Evolutionary conservation across 2,329 filamentous ascomycete species (phyloP), one percentile per base, ranked within the genome.

Genomic region (Ophioceras dolichostomum): DNA sequence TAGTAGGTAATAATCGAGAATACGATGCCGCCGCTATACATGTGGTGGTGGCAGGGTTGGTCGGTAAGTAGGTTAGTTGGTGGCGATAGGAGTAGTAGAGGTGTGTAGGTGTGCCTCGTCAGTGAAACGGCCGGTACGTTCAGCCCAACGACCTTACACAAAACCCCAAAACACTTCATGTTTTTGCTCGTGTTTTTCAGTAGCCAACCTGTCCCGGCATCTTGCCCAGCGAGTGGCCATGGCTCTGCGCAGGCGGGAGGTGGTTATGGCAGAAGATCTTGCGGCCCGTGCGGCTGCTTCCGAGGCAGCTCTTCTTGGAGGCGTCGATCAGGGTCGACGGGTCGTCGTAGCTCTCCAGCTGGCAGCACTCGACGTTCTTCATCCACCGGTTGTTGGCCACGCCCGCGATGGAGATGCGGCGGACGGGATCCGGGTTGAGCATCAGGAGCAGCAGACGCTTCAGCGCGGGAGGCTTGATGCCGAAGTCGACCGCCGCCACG

Each of bases 311-410:
- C 47, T 67, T 69, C 60, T 76, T 76, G 44, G 69, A 70, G 1
- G 70, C 73, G 47, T 83, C 77, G 41, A 83, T 79, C 18, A 63
- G 56, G 34, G 64, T 64, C n/a, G 64, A 59, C 5, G 71, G 70
- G 41, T 83, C 77, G 22, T 79, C 77, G 52, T 77, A 81, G 42
- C 65, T 71, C 47, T 88, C 83, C 4, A 76, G 59, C 48, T 84
- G 79, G 54, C 85, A 93, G 59, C 85, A 91, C 48, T 88, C 82
- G 29, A 87, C 73, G 37, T 68, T 72, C 60, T 74, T 80, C 49
- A 91, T 62, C 69, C 77, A 86, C n/a, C 78, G 67, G 48, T 83
- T 75, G 43, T 70, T 75, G 38, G 86, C 60, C 1, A 84, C 76
- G 2, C 84, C 73, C 6, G 68, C 59, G 36, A 91, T 83, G 20